These are phyloP conservation scores for Dianthus caryophyllus DNA, from an alignment of 148 eudicot species.

Conservation along the genomic window DNA sequence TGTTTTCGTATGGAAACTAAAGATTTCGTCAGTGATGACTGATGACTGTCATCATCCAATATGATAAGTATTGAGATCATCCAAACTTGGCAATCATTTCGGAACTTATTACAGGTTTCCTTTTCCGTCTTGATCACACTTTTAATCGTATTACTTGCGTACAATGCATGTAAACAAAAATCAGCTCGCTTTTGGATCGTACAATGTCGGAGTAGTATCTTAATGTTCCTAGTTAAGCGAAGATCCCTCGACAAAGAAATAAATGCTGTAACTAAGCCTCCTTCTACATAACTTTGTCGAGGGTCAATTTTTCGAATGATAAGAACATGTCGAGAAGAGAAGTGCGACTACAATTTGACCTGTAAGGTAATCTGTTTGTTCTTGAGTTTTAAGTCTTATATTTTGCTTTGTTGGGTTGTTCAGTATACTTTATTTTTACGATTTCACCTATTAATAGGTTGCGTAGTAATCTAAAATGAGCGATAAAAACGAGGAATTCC, in stretches of 20 bases:
- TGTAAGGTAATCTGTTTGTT: not conserved
- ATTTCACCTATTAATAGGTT: not conserved
- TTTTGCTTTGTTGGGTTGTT: not conserved
- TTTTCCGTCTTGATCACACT: not conserved
- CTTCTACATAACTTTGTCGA: constrained; percentile 8
- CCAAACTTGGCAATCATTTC: constrained; percentile 11
- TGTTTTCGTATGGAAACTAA: constrained; percentile 21
- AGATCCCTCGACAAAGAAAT: constrained; percentile 21
- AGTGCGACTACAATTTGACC: not conserved
- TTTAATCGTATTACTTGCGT: not conserved
- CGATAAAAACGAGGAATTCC: constrained; percentile 37
- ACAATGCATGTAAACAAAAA: not conserved
- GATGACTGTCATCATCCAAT: constrained; percentile 6
- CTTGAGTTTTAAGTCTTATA: not conserved
- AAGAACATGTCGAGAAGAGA: not conserved
- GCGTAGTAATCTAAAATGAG: constrained; percentile 35
- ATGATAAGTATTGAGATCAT: not conserved
- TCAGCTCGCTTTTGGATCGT: not conserved
- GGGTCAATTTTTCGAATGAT: constrained; percentile 11
- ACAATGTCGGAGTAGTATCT: not conserved
- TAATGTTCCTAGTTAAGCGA: constrained; percentile 27
- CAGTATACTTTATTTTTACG: not conserved
- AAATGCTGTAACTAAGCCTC: constrained; percentile 27
- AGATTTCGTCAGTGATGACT: constrained; percentile 15
- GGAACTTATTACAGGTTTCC: constrained; percentile 14